Evolutionary conservation across 306 rosid genomes (phyloP).

Genomic region (Vigna nakashimae): DNA sequence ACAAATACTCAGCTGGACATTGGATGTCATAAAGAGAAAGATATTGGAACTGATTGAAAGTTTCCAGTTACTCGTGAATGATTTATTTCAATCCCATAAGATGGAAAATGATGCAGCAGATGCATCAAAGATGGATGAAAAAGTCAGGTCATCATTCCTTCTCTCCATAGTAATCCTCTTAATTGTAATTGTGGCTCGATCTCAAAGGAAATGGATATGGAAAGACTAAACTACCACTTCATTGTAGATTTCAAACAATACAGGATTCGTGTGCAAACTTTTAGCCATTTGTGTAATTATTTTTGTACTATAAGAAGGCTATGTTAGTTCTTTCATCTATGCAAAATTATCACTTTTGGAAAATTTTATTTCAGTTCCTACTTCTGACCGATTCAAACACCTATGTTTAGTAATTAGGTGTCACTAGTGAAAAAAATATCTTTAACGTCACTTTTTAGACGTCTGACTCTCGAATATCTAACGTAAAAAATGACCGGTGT

Average conservation of each 20-base stretch:
- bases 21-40: conserved; percentile 54
- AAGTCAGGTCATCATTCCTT: conserved; percentile 62
- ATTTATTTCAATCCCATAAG: conserved; percentile 46
- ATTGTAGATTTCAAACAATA: not conserved
- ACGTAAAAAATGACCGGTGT: too few species aligned
- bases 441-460: too few species aligned
- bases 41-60: conserved; percentile 58
- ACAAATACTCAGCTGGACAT: conserved; percentile 52
- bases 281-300: not conserved
- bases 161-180: conserved; percentile 61
- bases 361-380: too few species aligned
- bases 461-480: too few species aligned
- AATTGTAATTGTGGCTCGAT: conserved; percentile 59
- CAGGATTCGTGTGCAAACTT: not conserved
- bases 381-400: too few species aligned
- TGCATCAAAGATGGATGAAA: conserved; percentile 49
- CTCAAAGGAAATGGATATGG: not conserved
- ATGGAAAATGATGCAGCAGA: conserved; percentile 30
- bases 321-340: not conserved
- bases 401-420: too few species aligned
- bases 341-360: not conserved
- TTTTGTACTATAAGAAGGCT: not conserved
- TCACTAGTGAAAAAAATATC: too few species aligned
- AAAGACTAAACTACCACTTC: not conserved
- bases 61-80: conserved; percentile 58